Evolutionary conservation across 768 basidiomycete genomes (phyloP).

Genomic region (Trametes punicea): DNA sequence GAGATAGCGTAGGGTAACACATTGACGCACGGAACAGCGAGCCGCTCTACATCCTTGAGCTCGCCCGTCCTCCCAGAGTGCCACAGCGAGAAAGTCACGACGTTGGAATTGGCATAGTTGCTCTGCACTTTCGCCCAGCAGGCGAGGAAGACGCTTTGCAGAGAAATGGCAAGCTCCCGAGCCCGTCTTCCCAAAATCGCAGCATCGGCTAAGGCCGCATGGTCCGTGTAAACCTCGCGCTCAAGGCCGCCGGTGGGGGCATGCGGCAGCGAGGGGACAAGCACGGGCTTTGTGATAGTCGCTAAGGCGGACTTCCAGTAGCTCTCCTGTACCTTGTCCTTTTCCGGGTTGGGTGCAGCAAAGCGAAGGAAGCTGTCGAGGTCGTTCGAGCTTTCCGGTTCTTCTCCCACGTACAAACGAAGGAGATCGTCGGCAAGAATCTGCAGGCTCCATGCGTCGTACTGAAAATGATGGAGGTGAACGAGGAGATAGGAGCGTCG

Average conservation of each 20-base stretch:
- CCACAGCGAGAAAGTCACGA: constrained; percentile 44
- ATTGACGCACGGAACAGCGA: constrained; percentile 47
- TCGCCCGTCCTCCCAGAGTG: constrained; percentile 39
- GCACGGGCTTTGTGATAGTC: constrained; percentile 11
- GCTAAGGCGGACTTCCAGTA: constrained; percentile 40
- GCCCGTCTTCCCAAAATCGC: constrained; percentile 46
- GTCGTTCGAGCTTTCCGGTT: constrained; percentile 13
- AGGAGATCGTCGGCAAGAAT: constrained; percentile 41
- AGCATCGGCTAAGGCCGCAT: constrained; percentile 42
- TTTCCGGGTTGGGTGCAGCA: not conserved
- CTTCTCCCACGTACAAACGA: constrained; percentile 32
- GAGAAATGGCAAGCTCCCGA: constrained; percentile 32
- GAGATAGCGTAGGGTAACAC: constrained; percentile 38
- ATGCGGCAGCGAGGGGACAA: constrained; percentile 27
- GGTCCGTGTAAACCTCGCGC: constrained; percentile 26
- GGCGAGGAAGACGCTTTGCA: constrained; percentile 41
- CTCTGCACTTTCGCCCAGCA: constrained; percentile 43
- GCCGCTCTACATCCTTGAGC: constrained; percentile 28
- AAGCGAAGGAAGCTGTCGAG: constrained; percentile 13
- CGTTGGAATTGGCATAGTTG: constrained; percentile 25
- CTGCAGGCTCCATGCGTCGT: constrained; percentile 46
- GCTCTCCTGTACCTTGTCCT: constrained; percentile 15
- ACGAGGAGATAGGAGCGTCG: constrained; percentile 26
- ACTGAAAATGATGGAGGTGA: constrained; percentile 49
- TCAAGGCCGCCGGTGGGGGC: constrained; percentile 4